A percentile compares a stretch with the other conserved stretches of the same genome.
These are phyloP conservation scores for Ambrosiella beaveri DNA, from an alignment of 2,329 filamentous ascomycete species.

Conservation along the genomic window DNA sequence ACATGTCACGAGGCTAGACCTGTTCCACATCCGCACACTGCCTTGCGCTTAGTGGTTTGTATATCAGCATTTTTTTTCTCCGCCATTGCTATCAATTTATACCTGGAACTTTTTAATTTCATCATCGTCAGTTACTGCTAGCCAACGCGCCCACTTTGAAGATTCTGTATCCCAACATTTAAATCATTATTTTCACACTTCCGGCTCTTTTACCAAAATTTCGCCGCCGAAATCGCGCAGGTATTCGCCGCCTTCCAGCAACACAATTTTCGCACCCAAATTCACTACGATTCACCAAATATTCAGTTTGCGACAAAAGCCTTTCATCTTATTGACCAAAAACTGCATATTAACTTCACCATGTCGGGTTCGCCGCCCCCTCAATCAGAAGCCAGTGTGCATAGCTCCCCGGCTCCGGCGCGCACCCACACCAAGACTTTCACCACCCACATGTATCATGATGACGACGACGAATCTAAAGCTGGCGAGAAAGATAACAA, in stretches of 20 bases:
- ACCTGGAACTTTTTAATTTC: neutral
- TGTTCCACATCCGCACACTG: neutral
- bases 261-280: neutral
- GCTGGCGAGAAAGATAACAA: slow-evolving; percentile 25
- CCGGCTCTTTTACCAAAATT: neutral
- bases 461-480: slow-evolving; percentile 31
- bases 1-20: neutral
- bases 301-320: neutral
- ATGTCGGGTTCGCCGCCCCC: slow-evolving; percentile 17
- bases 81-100: too few species aligned
- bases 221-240: neutral
- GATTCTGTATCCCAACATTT: too few species aligned
- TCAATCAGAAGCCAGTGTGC: slow-evolving; percentile 29
- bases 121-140: neutral
- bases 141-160: neutral
- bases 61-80: neutral
- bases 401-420: slow-evolving; percentile 29
- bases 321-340: neutral
- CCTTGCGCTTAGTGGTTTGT: neutral
- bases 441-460: slow-evolving; percentile 26
- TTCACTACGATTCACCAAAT: neutral
- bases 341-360: neutral
- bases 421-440: slow-evolving; percentile 25
- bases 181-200: too few species aligned
- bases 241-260: neutral